Evolutionary conservation across 2,329 filamentous ascomycete genomes (phyloP), one percentile per base, ranked within the genome.

Genomic region (Colletotrichum paranaense): DNA sequence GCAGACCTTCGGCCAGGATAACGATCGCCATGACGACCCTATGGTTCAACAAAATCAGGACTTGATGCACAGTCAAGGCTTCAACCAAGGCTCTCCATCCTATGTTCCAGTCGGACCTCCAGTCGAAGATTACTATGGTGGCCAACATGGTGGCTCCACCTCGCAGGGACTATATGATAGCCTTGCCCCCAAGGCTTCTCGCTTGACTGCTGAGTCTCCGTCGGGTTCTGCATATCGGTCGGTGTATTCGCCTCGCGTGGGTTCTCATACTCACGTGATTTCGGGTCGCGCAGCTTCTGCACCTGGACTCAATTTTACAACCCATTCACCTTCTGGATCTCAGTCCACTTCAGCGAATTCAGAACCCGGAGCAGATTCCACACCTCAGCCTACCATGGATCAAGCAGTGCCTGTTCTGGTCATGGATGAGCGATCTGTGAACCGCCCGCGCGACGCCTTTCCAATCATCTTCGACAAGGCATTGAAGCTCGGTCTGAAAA

Each of bases 401-500:
- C 4, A 38, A 12, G 46, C 1, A 22, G 6, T 14, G 35, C 42
- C 19, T 49, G 42, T 22, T 49, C 19, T 62, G 32, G 26, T 52
- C 26, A 30, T 35, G 57, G 67, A 73, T 30, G 53, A 73, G 56
- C 55, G 67, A 7, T 64, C 56, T 12, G 71, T 73, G 16, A 14
- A 32, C 7, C 56, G 35, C 7, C 73, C 74, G 1, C 62, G 74
- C 3, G 74, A 76, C 35, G 49, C 74, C 5, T 75, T 75, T n/a
- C 9, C 42, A 2, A 52, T 72, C 12, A 26, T 75, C 16, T 46
- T 74, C 4, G 22, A 58, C 8, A 67, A 49, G n/a, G 62, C 73
- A 12, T 38, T 75, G 16, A 64, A 62, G 5, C 62, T 77, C 5
- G 69, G 76, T 6, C 74, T 81, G 4, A 62, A 56, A 2, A 30